Base-by-base conservation (phyloP, 352 stramenopile species). In the Blastocystis hominis region DNA sequence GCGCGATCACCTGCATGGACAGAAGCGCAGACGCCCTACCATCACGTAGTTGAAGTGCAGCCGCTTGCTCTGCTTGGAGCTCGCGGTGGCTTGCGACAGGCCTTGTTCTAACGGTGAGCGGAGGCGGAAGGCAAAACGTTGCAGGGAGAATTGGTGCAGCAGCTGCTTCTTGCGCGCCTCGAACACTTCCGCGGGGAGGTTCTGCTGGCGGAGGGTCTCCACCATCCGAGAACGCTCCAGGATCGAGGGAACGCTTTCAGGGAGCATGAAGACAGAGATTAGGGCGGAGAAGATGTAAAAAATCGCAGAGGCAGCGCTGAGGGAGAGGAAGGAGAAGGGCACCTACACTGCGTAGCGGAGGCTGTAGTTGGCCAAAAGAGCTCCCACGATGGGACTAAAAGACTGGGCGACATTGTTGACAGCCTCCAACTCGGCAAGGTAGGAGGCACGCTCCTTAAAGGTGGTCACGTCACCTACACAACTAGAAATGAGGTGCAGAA, bases 41-140 rank as follows among this genome's bases (percentile, higher is more conserved):
- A 84, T 84, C 53, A 84, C 72, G 56, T 84, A 84, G 30, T 84
- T 84, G 24, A 84, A 47, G 50, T 59, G 50, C 1, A 59, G 50
- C 13, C 50, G 50, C 72, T 84, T 84, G 50, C 24, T 44, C 72
- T 84, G 59, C 5, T 7, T 30, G 3, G n/a, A 53, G 13, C 13
- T 20, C 17, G 30, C 42, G 15, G 34, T 53, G 1, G 30, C 20
- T 20, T 84, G 72, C 17, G 47, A 63, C 13, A 24, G 13, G 4
- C 47, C 54, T 15, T 64, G 10, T 38, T 68, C 72, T 84, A 84
- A 0, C 1, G 4, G 44, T 69, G 3, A 84, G 62, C 17, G 9
- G 55, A n/a, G 10, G 5, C 5, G 24, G 15, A 13, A 20, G 46
- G 0, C 1, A 47, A 13, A 44, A 84, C 72, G 50, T 34, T 84